Evolutionary conservation across 2,329 filamentous ascomycete genomes (phyloP).

Genomic region (Paecilomyces variotii): DNA sequence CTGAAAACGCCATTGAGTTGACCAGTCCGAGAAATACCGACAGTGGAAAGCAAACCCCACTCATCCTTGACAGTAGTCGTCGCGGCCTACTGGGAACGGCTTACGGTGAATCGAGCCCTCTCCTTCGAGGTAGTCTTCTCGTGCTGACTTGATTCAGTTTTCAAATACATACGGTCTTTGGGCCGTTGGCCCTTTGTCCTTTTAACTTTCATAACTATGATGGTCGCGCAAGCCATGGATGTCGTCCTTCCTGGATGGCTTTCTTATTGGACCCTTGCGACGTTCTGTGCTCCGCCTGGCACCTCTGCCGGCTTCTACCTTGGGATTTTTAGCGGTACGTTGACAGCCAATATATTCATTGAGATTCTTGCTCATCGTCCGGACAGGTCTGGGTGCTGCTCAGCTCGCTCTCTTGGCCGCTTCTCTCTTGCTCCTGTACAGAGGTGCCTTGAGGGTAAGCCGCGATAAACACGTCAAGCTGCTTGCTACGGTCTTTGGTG

Average conservation of each 20-base stretch:
- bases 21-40: neutral
- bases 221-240: constrained; percentile 6
- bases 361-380: neutral
- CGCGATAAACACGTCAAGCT: constrained; percentile 7
- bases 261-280: constrained; percentile 5
- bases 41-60: neutral
- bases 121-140: neutral
- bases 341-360: neutral
- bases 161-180: constrained; percentile 5
- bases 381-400: constrained; percentile 4
- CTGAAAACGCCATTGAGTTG: neutral
- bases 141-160: constrained; percentile 1
- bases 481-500: constrained; percentile 5
- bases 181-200: constrained; percentile 3
- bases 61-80: neutral
- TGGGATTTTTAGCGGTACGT: constrained; percentile 1
- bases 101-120: neutral
- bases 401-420: constrained; percentile 3
- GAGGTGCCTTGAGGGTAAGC: constrained; percentile 6
- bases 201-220: neutral
- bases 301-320: neutral
- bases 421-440: constrained; percentile 6
- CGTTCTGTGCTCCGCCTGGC: neutral
- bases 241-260: constrained; percentile 7
- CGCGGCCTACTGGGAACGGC: neutral